A percentile compares a stretch with the other conserved stretches of the same genome.
These are phyloP conservation scores for Botrytis fabae DNA, from an alignment of 2,329 filamentous ascomycete species.

Conservation along the genomic window DNA sequence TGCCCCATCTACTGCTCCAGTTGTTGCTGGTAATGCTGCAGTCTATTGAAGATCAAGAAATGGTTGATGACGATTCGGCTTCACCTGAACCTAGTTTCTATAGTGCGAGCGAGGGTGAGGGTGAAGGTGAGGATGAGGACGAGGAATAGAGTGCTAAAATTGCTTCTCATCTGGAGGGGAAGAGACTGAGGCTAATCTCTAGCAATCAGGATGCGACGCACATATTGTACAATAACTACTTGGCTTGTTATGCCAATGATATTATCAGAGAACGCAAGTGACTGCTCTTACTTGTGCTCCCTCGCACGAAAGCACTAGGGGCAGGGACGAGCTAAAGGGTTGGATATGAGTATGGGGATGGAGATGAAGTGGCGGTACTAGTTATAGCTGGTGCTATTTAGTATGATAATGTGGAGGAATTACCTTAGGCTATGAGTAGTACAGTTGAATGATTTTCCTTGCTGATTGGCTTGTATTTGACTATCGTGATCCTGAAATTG, in stretches of 20 bases:
- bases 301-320: not conserved
- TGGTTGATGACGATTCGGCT: not conserved
- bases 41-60: not conserved
- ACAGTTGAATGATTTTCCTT: not conserved
- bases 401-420: not conserved
- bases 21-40: not conserved
- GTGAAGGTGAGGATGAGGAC: not conserved
- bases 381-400: not conserved
- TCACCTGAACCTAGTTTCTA: fast-evolving
- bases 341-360: not conserved
- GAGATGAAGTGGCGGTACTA: not conserved
- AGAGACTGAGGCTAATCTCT: not conserved
- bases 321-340: not conserved
- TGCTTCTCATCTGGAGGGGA: not conserved
- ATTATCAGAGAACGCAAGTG: not conserved
- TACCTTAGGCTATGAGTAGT: not conserved
- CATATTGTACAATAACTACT: not conserved
- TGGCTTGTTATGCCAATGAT: not conserved
- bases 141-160: not conserved
- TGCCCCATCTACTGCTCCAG: too few relatives aligned
- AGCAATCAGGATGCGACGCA: not conserved
- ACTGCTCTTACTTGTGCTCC: not conserved
- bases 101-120: not conserved
- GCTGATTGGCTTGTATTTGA: not conserved
- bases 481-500: not conserved